Percentiles rank a stretch among this genome's conserved stretches.
phyloP scores from a whole-genome alignment of 2,329 filamentous ascomycete species.

The Colletotrichum theobromicola region DNA sequence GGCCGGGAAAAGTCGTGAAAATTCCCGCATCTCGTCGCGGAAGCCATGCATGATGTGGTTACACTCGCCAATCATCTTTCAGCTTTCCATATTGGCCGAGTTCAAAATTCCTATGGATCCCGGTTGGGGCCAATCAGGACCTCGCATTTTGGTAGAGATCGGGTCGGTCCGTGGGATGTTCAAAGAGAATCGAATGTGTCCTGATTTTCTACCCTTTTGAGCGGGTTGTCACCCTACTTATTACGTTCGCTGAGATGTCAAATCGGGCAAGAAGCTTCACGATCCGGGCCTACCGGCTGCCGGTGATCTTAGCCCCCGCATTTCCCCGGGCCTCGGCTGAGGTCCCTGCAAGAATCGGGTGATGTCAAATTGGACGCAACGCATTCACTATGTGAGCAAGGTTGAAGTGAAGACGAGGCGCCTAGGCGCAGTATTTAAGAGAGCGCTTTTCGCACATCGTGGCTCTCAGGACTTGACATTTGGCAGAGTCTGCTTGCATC shows the following conservation, averaged over 20 bases:
- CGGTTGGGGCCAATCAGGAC: background rate
- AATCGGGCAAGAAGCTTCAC: background rate
- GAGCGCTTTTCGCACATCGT: background rate
- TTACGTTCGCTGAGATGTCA: background rate
- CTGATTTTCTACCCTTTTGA: background rate
- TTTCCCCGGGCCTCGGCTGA: conserved; percentile 1
- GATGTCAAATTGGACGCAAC: background rate
- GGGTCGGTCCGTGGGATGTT: background rate
- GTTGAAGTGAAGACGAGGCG: no score
- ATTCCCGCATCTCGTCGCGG: background rate
- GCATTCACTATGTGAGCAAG: background rate
- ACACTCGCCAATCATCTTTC: background rate
- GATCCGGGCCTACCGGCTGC: background rate
- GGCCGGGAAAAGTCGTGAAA: background rate
- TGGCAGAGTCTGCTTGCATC: background rate
- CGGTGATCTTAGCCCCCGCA: background rate
- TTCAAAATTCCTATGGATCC: background rate
- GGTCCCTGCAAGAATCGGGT: background rate
- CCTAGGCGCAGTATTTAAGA: background rate
- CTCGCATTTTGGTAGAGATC: background rate
- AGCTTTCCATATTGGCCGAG: background rate
- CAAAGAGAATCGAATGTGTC: background rate
- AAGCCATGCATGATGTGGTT: background rate
- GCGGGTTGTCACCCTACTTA: background rate
- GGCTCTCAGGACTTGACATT: fast-evolving